phyloP scores from a whole-genome alignment of 2,329 filamentous ascomycete genomes.

The Claviceps cyperi region DNA sequence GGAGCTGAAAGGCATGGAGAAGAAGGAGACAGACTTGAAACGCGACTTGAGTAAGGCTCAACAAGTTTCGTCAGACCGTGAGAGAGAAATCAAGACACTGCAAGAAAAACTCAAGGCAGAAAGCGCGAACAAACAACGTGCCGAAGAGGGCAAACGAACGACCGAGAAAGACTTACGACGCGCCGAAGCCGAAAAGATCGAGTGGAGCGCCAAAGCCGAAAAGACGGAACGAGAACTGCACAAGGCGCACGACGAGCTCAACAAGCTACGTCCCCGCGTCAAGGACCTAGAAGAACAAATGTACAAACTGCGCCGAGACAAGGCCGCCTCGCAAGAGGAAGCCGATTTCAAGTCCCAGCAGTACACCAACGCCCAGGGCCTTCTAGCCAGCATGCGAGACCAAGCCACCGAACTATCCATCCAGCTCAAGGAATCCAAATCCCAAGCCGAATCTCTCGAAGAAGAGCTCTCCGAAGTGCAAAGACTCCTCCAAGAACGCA shows the following conservation, averaged over 20 bases:
- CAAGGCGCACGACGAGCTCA: slow-evolving; percentile 57
- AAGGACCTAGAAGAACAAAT: slow-evolving; percentile 61
- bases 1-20: slow-evolving; percentile 64
- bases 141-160: slow-evolving; percentile 66
- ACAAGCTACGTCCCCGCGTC: slow-evolving; percentile 46
- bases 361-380: slow-evolving; percentile 68
- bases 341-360: slow-evolving; percentile 72
- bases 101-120: slow-evolving; percentile 69
- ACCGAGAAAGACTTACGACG: slow-evolving; percentile 65
- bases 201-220: slow-evolving; percentile 59
- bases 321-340: slow-evolving; percentile 58
- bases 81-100: slow-evolving; percentile 61
- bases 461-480: slow-evolving; percentile 87
- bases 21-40: slow-evolving; percentile 67
- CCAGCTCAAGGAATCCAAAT: slow-evolving; percentile 79
- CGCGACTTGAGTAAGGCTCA: slow-evolving; percentile 58
- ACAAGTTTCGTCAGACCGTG: slow-evolving; percentile 56
- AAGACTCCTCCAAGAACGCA: slow-evolving; percentile 71
- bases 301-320: slow-evolving; percentile 52
- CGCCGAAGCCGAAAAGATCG: slow-evolving; percentile 64
- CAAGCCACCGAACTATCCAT: slow-evolving; percentile 77
- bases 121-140: slow-evolving; percentile 51
- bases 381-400: slow-evolving; percentile 86
- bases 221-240: slow-evolving; percentile 56
- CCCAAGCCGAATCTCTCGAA: slow-evolving; percentile 71